These are phyloP conservation scores for Penicillium cosmopolitanum DNA, from an alignment of 495 filamentous ascomycete genomes.

Conservation along the genomic window DNA sequence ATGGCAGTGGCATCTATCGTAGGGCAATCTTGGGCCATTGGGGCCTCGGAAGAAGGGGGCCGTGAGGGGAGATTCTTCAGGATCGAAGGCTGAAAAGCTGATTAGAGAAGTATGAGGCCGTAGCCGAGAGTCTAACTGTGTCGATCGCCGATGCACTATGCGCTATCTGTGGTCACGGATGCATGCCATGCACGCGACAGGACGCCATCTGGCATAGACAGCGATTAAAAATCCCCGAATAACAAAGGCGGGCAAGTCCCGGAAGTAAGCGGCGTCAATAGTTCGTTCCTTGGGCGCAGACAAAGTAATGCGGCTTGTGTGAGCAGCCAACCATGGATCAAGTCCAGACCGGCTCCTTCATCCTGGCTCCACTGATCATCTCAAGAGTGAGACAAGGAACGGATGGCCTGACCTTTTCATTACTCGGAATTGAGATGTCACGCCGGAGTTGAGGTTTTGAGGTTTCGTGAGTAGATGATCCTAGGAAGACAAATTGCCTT, in stretches of 20 bases:
- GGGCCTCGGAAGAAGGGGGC: neutral
- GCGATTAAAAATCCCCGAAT: neutral
- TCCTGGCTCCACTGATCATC: neutral
- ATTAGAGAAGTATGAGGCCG: slow-evolving; percentile 4
- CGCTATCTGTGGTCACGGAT: neutral
- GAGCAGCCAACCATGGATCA: neutral
- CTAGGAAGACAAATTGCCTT: no score
- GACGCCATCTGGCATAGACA: neutral
- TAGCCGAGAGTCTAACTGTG: neutral
- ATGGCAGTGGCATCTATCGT: neutral
- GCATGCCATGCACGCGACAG: neutral
- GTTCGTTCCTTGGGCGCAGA: slow-evolving; percentile 1
- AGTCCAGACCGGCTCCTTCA: neutral
- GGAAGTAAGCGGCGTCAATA: slow-evolving; percentile 2
- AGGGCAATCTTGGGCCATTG: neutral
- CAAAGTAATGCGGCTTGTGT: neutral
- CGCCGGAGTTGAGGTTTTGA: neutral
- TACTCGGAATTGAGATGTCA: no score
- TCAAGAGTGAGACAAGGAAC: slow-evolving; percentile 2
- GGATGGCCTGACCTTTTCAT: no score
- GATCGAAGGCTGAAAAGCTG: neutral
- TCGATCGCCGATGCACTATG: neutral
- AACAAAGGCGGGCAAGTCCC: neutral
- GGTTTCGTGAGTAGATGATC: neutral
- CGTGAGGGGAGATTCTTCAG: neutral